Conservation (phyloP, 495 filamentous ascomycete genomes). For the Penicillium alfredii region DNA sequence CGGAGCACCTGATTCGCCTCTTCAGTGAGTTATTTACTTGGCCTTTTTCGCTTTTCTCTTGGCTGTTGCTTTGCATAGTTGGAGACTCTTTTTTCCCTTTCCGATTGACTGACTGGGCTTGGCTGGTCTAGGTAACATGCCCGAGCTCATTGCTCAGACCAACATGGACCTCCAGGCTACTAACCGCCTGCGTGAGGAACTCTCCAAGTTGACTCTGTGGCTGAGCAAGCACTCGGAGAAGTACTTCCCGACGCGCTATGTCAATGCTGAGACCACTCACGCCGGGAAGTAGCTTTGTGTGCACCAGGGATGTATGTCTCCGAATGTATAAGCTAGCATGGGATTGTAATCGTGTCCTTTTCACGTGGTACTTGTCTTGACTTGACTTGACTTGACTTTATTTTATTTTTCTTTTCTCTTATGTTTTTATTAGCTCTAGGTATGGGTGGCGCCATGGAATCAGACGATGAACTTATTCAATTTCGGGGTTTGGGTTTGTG, state of each 20-base stretch:
- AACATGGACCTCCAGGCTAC: constrained; percentile 94
- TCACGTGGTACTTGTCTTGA: too few relatives aligned
- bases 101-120: not conserved
- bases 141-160: constrained; percentile 91
- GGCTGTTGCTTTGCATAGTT: not conserved
- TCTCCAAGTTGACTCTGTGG: constrained; percentile 75
- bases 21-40: constrained; percentile 59
- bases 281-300: too few relatives aligned
- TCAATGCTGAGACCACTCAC: constrained; percentile 53
- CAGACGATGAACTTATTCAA: too few relatives aligned
- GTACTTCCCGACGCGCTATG: constrained; percentile 76
- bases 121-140: constrained; percentile 63
- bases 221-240: constrained; percentile 62
- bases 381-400: too few relatives aligned
- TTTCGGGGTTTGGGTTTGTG: too few relatives aligned
- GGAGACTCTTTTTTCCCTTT: not conserved
- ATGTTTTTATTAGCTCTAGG: not conserved
- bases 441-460: too few relatives aligned
- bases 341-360: too few relatives aligned
- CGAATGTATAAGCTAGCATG: too few relatives aligned
- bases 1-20: constrained; percentile 81
- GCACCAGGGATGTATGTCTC: too few relatives aligned
- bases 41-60: constrained; percentile 2
- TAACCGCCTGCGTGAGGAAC: constrained; percentile 78
- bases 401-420: not conserved